phyloP scores from a whole-genome alignment of 306 rosid genomes.

The Canavalia gladiata region DNA sequence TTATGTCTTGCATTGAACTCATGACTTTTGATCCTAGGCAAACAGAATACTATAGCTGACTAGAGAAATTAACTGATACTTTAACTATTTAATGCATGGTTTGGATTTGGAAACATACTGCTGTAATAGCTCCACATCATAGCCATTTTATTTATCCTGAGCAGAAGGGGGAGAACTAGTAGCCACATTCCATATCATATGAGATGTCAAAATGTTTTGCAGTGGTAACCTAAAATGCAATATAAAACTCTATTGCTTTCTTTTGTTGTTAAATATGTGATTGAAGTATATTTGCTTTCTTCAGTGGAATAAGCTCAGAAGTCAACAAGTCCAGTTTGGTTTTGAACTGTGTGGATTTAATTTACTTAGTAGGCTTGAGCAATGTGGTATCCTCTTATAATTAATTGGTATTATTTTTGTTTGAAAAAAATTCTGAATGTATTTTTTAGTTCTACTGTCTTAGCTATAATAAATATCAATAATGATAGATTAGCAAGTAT shows the following conservation, averaged over 20 bases:
- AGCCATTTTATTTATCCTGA: constrained; percentile 5
- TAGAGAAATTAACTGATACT: constrained; percentile 4
- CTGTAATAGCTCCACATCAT: constrained; percentile 25
- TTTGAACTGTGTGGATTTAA: constrained; percentile 7
- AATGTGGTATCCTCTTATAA: constrained; percentile 11
- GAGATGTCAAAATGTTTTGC: constrained; percentile 23
- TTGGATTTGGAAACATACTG: background rate
- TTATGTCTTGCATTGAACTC: constrained; percentile 6
- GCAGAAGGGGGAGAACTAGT: constrained; percentile 23
- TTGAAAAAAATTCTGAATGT: background rate
- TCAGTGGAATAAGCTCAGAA: constrained; percentile 10
- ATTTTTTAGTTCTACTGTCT: constrained; percentile 16
- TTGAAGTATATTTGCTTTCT: constrained; percentile 19
- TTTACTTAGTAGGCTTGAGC: constrained; percentile 3
- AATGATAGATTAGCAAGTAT: constrained; percentile 15
- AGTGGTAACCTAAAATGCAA: constrained; percentile 19
- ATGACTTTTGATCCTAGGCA: constrained; percentile 25
- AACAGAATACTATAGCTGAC: constrained; percentile 11
- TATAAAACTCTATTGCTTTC: constrained; percentile 6
- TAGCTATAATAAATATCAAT: constrained; percentile 12
- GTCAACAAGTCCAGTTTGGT: constrained; percentile 17
- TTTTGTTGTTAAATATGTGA: constrained; percentile 23
- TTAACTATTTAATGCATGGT: background rate
- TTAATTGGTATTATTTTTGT: background rate
- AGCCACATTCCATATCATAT: background rate